Conservation (phyloP, 2,329 filamentous ascomycete species). For the Fusarium sp. region DNA sequence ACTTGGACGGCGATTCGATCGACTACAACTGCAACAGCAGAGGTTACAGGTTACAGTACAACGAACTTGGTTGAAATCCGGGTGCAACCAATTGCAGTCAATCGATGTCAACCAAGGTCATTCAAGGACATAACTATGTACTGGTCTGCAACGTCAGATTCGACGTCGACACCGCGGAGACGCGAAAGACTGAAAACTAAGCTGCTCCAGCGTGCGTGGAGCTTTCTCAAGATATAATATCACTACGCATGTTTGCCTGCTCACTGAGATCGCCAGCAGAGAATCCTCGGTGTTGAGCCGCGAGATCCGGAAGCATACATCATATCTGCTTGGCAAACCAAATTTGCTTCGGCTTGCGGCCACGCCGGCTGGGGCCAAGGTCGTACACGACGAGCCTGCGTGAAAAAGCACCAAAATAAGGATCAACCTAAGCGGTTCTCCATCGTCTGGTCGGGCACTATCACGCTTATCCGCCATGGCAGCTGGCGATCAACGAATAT, state of each 20-base stretch:
- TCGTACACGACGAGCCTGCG: conserved; percentile 4
- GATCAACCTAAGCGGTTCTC: conserved; percentile 33
- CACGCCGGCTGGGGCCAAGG: conserved; percentile 39
- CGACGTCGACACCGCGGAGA: conserved; percentile 10
- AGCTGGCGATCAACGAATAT: conserved; percentile 9
- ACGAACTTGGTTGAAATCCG: conserved; percentile 6
- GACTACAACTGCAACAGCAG: conserved; percentile 7
- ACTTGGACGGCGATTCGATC: conserved; percentile 17
- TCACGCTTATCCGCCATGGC: conserved; percentile 1
- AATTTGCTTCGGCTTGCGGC: conserved; percentile 38
- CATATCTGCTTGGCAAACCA: conserved; percentile 38
- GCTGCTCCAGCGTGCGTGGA: conserved; percentile 14
- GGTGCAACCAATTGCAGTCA: not conserved
- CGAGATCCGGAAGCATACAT: conserved; percentile 42
- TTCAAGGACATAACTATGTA: conserved; percentile 11
- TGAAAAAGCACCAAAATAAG: conserved; percentile 29
- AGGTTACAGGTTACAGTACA: conserved; percentile 6
- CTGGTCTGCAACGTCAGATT: conserved; percentile 13
- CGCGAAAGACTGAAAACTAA: not conserved
- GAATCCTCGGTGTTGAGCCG: conserved; percentile 38
- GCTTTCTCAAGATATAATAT: conserved; percentile 13
- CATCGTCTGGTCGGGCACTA: conserved; percentile 19
- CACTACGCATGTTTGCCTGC: not conserved
- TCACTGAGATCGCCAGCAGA: not conserved
- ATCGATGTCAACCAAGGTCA: conserved; percentile 10